Conservation (phyloP, 495 filamentous ascomycete species). For the Penicillium manginii region DNA sequence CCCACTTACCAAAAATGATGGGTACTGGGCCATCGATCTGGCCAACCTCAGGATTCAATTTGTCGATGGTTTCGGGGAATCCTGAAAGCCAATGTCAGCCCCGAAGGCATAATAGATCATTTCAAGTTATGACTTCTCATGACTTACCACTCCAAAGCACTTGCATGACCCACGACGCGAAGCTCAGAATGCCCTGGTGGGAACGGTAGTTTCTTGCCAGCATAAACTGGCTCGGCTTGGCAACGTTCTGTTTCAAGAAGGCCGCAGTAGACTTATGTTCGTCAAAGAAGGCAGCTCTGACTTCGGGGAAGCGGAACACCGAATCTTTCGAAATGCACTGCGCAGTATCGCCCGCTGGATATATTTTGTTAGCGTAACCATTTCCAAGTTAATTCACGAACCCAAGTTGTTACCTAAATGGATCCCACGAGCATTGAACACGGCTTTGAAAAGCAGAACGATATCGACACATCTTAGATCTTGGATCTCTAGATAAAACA, state of each 20-base stretch:
- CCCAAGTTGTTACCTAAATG: conserved; percentile 37
- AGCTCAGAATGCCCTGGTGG: conserved; percentile 46
- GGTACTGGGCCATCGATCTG: conserved; percentile 41
- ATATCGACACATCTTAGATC: conserved; percentile 45
- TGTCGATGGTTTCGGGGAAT: conserved; percentile 47
- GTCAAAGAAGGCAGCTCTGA: conserved; percentile 43
- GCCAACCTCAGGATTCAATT: conserved; percentile 43
- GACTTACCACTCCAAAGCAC: conserved; percentile 23
- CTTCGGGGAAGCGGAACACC: conserved; percentile 45
- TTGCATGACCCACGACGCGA: conserved; percentile 44
- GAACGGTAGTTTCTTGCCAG: conserved; percentile 47
- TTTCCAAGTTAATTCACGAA: not conserved
- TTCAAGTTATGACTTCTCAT: not conserved
- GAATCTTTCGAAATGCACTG: conserved; percentile 51
- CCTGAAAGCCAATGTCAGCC: conserved; percentile 10
- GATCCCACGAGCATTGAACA: conserved; percentile 37
- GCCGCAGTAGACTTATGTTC: conserved; percentile 25
- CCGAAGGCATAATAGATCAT: not conserved
- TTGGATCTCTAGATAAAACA: conserved; percentile 38
- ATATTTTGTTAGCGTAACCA: not conserved
- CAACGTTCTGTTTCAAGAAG: conserved; percentile 21
- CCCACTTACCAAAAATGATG: conserved; percentile 35
- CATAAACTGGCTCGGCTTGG: conserved; percentile 32
- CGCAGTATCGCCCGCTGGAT: conserved; percentile 48
- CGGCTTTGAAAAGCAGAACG: conserved; percentile 36